Evolutionary conservation across 441 rosid species (phyloP), one percentile per base, ranked within the genome.

Genomic region (Pelargonium myrrhifolium): DNA sequence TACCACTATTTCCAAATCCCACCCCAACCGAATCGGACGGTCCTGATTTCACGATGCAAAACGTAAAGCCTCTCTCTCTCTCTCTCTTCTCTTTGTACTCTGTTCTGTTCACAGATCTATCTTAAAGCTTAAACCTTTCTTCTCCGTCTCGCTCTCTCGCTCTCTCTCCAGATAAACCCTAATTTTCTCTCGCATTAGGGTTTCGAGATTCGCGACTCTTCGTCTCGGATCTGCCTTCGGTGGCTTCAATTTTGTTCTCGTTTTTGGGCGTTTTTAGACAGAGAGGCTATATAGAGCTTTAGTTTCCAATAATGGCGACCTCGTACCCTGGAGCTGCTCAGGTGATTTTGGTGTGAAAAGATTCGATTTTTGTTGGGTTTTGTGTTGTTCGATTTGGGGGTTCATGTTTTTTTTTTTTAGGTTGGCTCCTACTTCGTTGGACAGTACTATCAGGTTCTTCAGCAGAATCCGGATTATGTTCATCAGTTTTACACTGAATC

Each of bases 361-460:
- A 43, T 14, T 55, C n/a, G 11, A 1, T 70, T 37, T 55, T 9
- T 64, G 21, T 18, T 26, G 15, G 47, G 21, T 56, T 24, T 20
- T 22, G 24, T 37, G 47, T 9, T 17, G 4, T 58, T 40, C 9
- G 58, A 75, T n/a, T 67, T 10, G 62, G 74, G 26, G 1, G 14
- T 58, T 9, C 24, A 26, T 64, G 31, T 22, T 64, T 11, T 17
- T 21, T 37, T 15, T 39, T 70, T 47, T 45, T 78, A 88, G 94
- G 88, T 88, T 68, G 94, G 94, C 67, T 86, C 94, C 6, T 88
- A 88, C 78, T 88, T 88, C 65, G 87, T 88, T 62, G 88, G 85
- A 2, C 94, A 86, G 73, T 88, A 88, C 78, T 88, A 86, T 72
- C 79, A 83, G 77, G 82, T 88, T 61, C 82, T 88, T 69, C 86